Evolutionary conservation across 129 eudicot species (phyloP).

Genomic region (Tanacetum coccineum): DNA sequence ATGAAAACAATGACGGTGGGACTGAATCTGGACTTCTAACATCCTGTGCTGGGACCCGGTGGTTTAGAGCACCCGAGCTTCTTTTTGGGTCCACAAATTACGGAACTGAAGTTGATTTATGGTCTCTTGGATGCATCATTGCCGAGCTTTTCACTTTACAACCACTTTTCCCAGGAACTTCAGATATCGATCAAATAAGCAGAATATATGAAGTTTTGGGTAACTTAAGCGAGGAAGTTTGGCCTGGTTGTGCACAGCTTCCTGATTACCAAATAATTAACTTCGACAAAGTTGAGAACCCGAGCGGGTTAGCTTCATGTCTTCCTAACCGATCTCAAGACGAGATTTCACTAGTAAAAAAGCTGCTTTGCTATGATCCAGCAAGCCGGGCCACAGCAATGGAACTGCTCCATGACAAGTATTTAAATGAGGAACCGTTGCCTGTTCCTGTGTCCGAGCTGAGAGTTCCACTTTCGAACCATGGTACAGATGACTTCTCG

Average conservation of each 20-base stretch:
- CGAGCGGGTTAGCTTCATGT: constrained; percentile 69
- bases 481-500: constrained; percentile 45
- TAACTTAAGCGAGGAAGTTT: constrained; percentile 61
- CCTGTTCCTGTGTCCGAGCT: constrained; percentile 65
- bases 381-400: constrained; percentile 80
- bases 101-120: constrained; percentile 79
- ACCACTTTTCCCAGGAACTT: constrained; percentile 78
- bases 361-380: constrained; percentile 70
- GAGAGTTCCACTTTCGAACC: constrained; percentile 51
- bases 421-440: constrained; percentile 75
- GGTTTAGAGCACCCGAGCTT: constrained; percentile 95
- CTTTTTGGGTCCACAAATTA: constrained; percentile 88
- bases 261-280: constrained; percentile 73
- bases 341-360: constrained; percentile 59
- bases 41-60: constrained; percentile 94
- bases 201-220: constrained; percentile 71
- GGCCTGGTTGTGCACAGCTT: constrained; percentile 71
- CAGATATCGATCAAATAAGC: constrained; percentile 91
- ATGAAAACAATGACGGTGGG: constrained; percentile 49
- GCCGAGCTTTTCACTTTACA: constrained; percentile 84
- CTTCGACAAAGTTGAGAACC: constrained; percentile 62
- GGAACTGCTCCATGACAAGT: constrained; percentile 90
- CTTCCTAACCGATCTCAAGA: constrained; percentile 61
- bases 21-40: constrained; percentile 54
- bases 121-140: constrained; percentile 91